Evolutionary conservation across 2,329 filamentous ascomycete genomes (phyloP).

Genomic region (Colletotrichum sidae): DNA sequence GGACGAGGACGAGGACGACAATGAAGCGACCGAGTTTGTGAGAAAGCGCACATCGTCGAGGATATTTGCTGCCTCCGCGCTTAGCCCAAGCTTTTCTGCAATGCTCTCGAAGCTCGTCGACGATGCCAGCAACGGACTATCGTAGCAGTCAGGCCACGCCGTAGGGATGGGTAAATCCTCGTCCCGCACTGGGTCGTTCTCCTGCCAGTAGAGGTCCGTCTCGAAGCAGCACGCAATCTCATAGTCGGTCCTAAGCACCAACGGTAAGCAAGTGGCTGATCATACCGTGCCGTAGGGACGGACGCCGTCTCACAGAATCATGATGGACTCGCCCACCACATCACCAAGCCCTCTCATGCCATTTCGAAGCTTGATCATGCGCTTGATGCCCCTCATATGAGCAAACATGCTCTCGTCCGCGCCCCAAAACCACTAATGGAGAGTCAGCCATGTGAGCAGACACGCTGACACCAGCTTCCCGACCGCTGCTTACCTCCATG

Average conservation of each 20-base stretch:
- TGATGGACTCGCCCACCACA: conserved; percentile 40
- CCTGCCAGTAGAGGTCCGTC: conserved; percentile 43
- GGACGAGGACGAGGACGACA: conserved; percentile 3
- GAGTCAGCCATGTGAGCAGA: neutral
- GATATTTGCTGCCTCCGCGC: conserved; percentile 38
- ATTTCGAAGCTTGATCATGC: conserved; percentile 43
- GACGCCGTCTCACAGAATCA: conserved; percentile 29
- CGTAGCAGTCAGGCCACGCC: conserved; percentile 40
- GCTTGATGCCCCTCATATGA: conserved; percentile 46
- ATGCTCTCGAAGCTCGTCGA: conserved; percentile 37
- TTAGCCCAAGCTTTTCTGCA: conserved; percentile 33
- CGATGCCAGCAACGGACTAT: conserved; percentile 42
- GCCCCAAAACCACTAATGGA: conserved; percentile 40
- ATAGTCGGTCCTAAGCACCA: conserved; percentile 43
- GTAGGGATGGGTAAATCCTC: conserved; percentile 31
- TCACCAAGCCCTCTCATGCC: conserved; percentile 43
- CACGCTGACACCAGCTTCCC: neutral
- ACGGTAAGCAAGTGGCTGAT: neutral
- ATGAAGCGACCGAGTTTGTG: conserved; percentile 39
- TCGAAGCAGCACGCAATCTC: conserved; percentile 46
- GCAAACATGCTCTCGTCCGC: conserved; percentile 45
- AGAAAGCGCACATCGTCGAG: conserved; percentile 46
- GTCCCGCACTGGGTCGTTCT: conserved; percentile 30
- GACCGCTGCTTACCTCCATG: conserved; percentile 42
- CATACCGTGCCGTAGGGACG: neutral